phyloP scores from a whole-genome alignment of 2,329 filamentous ascomycete species.

The Phyllosticta capitalensis region DNA sequence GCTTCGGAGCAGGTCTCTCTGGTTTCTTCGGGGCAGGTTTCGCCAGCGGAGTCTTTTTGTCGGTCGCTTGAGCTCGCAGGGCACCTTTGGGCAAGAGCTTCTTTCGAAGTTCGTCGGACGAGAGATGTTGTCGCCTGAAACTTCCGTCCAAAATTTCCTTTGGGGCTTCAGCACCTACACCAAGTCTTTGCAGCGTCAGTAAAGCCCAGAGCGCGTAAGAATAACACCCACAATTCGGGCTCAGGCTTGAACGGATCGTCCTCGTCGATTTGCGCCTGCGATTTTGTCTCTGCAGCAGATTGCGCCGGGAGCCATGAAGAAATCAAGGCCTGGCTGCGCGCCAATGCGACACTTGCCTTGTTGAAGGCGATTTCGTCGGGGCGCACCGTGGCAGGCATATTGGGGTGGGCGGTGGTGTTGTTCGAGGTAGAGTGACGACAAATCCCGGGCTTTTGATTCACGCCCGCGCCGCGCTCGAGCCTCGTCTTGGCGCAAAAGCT shows the following conservation, averaged over 20 bases:
- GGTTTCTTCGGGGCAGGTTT: constrained; percentile 7
- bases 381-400: constrained; percentile 22
- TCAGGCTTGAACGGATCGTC: constrained; percentile 45
- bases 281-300: constrained; percentile 28
- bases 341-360: constrained; percentile 42
- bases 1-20: constrained; percentile 11
- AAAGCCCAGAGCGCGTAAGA: neutral
- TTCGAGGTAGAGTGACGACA: neutral
- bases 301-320: constrained; percentile 48
- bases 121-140: constrained; percentile 25
- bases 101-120: constrained; percentile 34
- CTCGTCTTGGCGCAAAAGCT: constrained; percentile 4
- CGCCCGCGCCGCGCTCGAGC: neutral
- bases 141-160: constrained; percentile 28
- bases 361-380: constrained; percentile 47
- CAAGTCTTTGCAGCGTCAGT: constrained; percentile 22
- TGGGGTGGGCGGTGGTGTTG: constrained; percentile 5
- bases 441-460: neutral
- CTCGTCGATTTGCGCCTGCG: constrained; percentile 39
- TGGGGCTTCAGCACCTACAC: constrained; percentile 28
- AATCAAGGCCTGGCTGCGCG: constrained; percentile 45
- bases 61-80: constrained; percentile 19
- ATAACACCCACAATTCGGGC: constrained; percentile 41
- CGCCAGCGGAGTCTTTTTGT: constrained; percentile 17
- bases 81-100: constrained; percentile 35